Base-by-base conservation (phyloP, 2,329 filamentous ascomycete genomes). In the Beauveria australis region DNA sequence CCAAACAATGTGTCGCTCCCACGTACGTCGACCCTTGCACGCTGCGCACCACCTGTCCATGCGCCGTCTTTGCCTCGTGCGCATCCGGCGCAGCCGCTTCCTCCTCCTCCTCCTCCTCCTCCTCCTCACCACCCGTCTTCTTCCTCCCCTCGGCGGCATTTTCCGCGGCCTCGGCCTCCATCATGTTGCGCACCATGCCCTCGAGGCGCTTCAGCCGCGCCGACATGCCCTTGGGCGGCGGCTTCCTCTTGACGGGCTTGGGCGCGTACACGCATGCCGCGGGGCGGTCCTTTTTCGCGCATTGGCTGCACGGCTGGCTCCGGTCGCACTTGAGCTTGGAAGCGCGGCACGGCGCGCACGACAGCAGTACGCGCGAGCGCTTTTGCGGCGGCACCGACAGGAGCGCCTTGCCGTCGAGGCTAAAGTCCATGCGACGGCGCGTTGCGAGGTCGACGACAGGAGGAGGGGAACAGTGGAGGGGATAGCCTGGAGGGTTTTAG, bases 301-400 rank as follows among this genome's bases (percentile, higher is more conserved):
- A 84, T 69, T 83, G 79, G 12, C 73, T 68, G 69, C 81, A 85
- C 53, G 81, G 81, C 48, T 75, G 68, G 6, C 70, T 69, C 54
- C 82, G 78, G 67, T 85, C 80, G 68, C 81, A 85, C 65, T 83
- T 84, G 30, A 82, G 76, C 72, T 84, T 84, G 44, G 80, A 82
- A 59, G 66, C 62, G 54, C 81, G 79, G 64, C 81, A 84, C 2
- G 79, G 75, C 8, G 71, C 78, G 63, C 81, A 84, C 3, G 79
- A 82, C 24, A 83, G 76, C 3, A 82, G 72, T 24, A 82, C 71
- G 40, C 81, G 75, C 22, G 73, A 75, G 28, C 81, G 77, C 67
- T 81, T 82, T 47, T 72, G 68, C 33, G 24, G 41, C 63, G 49
- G 53, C 19, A 63, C 57, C 28, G 61, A 24, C 14, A 51, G 61